Percentiles rank a stretch among this genome's conserved stretches.
phyloP scores from a whole-genome alignment of 2,329 filamentous ascomycete genomes.

The Myrmaecium sp. region DNA sequence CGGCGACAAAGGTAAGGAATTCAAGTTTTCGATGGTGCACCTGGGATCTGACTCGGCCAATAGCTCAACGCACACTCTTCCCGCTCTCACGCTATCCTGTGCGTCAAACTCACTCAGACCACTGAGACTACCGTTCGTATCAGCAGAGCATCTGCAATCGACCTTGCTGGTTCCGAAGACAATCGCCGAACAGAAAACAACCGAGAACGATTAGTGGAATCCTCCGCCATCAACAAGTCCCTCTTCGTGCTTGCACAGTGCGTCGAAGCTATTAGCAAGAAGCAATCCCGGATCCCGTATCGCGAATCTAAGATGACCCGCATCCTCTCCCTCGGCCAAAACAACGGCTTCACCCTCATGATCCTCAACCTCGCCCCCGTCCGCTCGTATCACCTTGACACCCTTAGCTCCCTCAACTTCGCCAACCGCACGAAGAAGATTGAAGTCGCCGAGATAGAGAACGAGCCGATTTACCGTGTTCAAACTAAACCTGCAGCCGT shows the following conservation, averaged over 20 bases:
- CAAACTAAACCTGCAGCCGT: constrained; percentile 21
- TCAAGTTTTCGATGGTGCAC: background rate
- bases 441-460: constrained; percentile 87
- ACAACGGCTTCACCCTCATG: constrained; percentile 92
- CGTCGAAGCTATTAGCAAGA: constrained; percentile 79
- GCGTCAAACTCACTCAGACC: constrained; percentile 70
- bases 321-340: constrained; percentile 81
- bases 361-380: constrained; percentile 84
- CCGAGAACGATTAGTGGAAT: constrained; percentile 84
- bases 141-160: constrained; percentile 83
- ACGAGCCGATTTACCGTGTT: constrained; percentile 62
- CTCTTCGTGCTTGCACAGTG: constrained; percentile 89
- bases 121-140: constrained; percentile 48
- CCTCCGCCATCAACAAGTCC: constrained; percentile 93
- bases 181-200: constrained; percentile 88
- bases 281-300: constrained; percentile 66
- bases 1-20: constrained; percentile 52
- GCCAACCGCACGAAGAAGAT: constrained; percentile 93
- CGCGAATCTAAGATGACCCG: constrained; percentile 95
- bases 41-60: constrained; percentile 1
- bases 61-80: constrained; percentile 78
- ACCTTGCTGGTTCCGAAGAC: constrained; percentile 88
- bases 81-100: constrained; percentile 76
- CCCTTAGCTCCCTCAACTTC: constrained; percentile 83
- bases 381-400: constrained; percentile 86